Conservation (phyloP, 2,329 filamentous ascomycete genomes). For the Ceratocystis destructans region DNA sequence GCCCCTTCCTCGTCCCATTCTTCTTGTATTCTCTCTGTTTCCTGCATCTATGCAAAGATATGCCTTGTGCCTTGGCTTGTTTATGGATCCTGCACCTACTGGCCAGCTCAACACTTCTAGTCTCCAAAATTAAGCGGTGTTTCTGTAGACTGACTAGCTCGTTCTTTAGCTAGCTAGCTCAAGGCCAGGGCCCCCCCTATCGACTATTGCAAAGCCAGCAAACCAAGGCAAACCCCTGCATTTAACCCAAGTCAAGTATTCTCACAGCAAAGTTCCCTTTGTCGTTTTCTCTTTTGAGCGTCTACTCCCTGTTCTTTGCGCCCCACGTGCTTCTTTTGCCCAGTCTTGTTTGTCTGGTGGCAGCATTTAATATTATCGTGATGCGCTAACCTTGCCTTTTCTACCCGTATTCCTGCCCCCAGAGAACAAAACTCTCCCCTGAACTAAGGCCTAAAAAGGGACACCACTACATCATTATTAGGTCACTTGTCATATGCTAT, state of each 20-base stretch:
- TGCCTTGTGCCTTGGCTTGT: too few species aligned
- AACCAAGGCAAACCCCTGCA: too few species aligned
- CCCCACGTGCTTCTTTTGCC: neutral
- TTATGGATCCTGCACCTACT: too few species aligned
- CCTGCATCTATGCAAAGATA: too few species aligned
- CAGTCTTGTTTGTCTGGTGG: neutral
- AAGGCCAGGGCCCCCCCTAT: neutral
- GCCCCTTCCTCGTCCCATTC: neutral
- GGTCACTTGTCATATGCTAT: too few species aligned
- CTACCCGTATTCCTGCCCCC: neutral
- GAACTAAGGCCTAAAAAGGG: too few species aligned
- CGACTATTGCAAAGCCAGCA: neutral
- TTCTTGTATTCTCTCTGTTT: neutral
- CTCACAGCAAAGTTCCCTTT: neutral
- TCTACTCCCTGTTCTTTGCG: too few species aligned
- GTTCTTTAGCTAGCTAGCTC: neutral
- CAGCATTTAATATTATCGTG: too few species aligned
- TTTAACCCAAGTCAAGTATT: neutral
- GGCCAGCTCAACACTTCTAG: too few species aligned
- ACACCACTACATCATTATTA: too few species aligned
- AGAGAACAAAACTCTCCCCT: neutral
- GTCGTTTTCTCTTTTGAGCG: neutral
- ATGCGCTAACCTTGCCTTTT: too few species aligned
- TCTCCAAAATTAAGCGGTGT: too few species aligned
- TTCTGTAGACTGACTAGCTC: neutral